Conservation (phyloP, 2,329 filamentous ascomycete species). For the Botryosphaeria agaves region DNA sequence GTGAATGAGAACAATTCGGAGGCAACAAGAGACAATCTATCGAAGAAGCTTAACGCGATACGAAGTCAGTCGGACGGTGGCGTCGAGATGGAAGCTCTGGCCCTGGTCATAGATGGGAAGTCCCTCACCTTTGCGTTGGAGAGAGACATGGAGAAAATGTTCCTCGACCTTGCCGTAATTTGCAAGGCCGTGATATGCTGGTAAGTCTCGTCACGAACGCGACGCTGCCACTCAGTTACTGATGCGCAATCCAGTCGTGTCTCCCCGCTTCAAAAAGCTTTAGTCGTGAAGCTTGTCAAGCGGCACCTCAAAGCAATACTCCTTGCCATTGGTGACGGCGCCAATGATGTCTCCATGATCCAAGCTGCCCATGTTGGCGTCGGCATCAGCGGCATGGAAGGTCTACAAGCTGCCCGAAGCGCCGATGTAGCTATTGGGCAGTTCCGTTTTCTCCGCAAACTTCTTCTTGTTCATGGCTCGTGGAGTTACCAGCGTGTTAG, state of each 20-base stretch:
- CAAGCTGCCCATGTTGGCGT: slow-evolving; percentile 96
- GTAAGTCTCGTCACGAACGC: slow-evolving; percentile 17
- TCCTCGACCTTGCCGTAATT: slow-evolving; percentile 81
- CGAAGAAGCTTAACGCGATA: slow-evolving; percentile 88
- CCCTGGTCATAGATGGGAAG: slow-evolving; percentile 89
- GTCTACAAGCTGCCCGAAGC: slow-evolving; percentile 86
- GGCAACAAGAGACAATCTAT: slow-evolving; percentile 71
- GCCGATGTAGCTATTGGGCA: slow-evolving; percentile 93
- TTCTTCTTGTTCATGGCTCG: slow-evolving; percentile 84
- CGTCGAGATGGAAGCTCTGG: slow-evolving; percentile 70
- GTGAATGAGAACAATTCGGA: slow-evolving; percentile 75
- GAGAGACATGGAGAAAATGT: slow-evolving; percentile 81
- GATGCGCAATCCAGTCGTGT: slow-evolving; percentile 48
- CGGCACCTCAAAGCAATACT: slow-evolving; percentile 82
- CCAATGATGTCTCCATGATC: slow-evolving; percentile 99
- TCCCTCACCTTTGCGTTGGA: slow-evolving; percentile 87
- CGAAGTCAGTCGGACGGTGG: slow-evolving; percentile 61
- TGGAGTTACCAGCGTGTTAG: slow-evolving; percentile 97
- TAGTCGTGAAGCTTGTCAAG: slow-evolving; percentile 97
- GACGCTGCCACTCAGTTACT: neutral
- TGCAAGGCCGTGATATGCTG: slow-evolving; percentile 98
- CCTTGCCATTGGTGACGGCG: slow-evolving; percentile 89
- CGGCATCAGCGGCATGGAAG: slow-evolving; percentile 92
- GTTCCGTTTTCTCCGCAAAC: slow-evolving; percentile 85
- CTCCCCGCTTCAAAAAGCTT: slow-evolving; percentile 86